These are phyloP conservation scores for Cladosporium halotolerans DNA, from an alignment of 2,329 filamentous ascomycete species.

Conservation along the genomic window DNA sequence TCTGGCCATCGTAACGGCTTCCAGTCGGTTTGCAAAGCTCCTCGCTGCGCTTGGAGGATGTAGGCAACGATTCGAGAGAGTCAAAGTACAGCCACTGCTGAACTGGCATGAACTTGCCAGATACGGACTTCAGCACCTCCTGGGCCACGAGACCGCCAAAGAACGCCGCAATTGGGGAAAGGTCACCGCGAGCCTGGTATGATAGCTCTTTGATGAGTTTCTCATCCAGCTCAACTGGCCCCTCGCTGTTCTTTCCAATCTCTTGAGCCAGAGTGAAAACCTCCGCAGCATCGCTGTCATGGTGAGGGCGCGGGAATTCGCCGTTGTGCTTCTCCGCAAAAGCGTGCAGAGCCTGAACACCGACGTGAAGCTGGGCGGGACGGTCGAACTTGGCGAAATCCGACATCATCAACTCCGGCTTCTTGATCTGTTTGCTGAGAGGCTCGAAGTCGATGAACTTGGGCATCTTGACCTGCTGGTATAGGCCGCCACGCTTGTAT, in stretches of 20 bases:
- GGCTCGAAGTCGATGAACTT: slow-evolving; percentile 85
- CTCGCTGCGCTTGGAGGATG: slow-evolving; percentile 66
- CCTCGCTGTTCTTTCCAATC: slow-evolving; percentile 59
- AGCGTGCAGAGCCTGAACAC: slow-evolving; percentile 84
- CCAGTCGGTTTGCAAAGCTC: slow-evolving; percentile 81
- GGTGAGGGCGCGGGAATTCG: slow-evolving; percentile 73
- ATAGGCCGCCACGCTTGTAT: slow-evolving; percentile 84
- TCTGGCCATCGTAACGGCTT: slow-evolving; percentile 91
- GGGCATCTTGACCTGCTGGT: slow-evolving; percentile 97
- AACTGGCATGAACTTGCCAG: slow-evolving; percentile 95
- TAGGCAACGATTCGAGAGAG: slow-evolving; percentile 88
- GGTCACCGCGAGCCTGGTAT: slow-evolving; percentile 86
- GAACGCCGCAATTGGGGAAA: slow-evolving; percentile 88
- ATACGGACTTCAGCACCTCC: slow-evolving; percentile 93
- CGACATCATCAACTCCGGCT: slow-evolving; percentile 83
- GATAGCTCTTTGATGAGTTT: slow-evolving; percentile 89
- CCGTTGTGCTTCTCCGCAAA: slow-evolving; percentile 68
- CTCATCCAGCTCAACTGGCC: slow-evolving; percentile 79
- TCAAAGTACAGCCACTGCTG: slow-evolving; percentile 97
- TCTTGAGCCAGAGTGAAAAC: slow-evolving; percentile 68
- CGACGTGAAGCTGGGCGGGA: slow-evolving; percentile 83
- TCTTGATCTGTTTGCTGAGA: slow-evolving; percentile 69
- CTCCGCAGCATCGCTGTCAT: slow-evolving; percentile 74
- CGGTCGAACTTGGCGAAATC: slow-evolving; percentile 98
- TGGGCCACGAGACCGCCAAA: slow-evolving; percentile 92